Conservation (phyloP, 495 filamentous ascomycete species). For the Neohortaea acidophila region DNA sequence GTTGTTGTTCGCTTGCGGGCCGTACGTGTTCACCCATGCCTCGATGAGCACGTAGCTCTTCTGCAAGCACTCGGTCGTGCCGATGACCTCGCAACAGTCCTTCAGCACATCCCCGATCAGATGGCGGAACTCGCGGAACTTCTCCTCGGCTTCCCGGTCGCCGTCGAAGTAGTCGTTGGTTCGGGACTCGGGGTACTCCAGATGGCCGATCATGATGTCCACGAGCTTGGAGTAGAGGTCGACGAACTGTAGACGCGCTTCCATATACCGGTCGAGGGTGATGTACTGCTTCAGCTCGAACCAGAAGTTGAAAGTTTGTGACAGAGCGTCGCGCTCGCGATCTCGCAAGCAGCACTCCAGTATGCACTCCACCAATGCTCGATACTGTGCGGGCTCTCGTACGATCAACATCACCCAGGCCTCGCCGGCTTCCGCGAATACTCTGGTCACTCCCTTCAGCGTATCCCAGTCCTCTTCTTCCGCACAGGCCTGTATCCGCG, state of each 20-base stretch:
- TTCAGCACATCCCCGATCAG: slow-evolving; percentile 97
- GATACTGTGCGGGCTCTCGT: slow-evolving; percentile 63
- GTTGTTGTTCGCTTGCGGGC: slow-evolving; percentile 51
- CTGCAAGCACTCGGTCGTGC: slow-evolving; percentile 70
- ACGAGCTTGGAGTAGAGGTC: slow-evolving; percentile 77
- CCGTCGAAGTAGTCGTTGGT: slow-evolving; percentile 75
- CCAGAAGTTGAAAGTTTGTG: slow-evolving; percentile 92
- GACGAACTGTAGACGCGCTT: slow-evolving; percentile 55
- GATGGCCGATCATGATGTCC: slow-evolving; percentile 81
- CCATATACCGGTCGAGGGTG: slow-evolving; percentile 72
- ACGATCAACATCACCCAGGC: slow-evolving; percentile 86
- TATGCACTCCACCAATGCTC: slow-evolving; percentile 73
- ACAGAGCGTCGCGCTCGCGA: slow-evolving; percentile 73
- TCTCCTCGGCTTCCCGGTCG: slow-evolving; percentile 90
- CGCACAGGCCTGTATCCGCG: slow-evolving; percentile 60
- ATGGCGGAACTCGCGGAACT: slow-evolving; percentile 91
- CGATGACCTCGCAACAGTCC: slow-evolving; percentile 91
- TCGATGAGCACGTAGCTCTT: slow-evolving; percentile 78
- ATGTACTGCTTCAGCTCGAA: slow-evolving; percentile 96
- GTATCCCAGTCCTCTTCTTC: slow-evolving; percentile 71
- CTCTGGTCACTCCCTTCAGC: slow-evolving; percentile 71
- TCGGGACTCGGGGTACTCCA: slow-evolving; percentile 76
- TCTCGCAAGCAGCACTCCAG: slow-evolving; percentile 81
- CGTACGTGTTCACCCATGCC: slow-evolving; percentile 72
- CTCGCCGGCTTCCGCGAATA: slow-evolving; percentile 89